phyloP scores from a whole-genome alignment of 192 early-diverging fungal genomes.

The Backusella morwellensis region DNA sequence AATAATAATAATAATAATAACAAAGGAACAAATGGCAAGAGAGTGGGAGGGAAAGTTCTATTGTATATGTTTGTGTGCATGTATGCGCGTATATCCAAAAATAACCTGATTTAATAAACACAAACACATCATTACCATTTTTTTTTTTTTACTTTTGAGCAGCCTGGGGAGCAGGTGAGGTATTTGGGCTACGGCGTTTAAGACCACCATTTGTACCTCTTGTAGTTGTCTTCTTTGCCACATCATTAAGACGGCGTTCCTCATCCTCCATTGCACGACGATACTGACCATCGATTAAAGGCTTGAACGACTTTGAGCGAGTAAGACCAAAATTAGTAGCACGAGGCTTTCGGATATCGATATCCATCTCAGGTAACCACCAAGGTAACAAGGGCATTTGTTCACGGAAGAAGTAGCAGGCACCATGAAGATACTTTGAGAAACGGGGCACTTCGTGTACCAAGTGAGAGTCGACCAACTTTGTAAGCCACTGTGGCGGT shows the following conservation, averaged over 20 bases:
- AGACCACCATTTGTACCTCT: neutral
- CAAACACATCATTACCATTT: neutral
- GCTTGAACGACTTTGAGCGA: slow-evolving; percentile 37
- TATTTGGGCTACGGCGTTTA: neutral
- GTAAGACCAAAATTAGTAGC: slow-evolving; percentile 35
- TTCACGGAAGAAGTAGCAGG: slow-evolving; percentile 45
- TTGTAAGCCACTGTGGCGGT: slow-evolving; percentile 41
- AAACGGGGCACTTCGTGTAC: slow-evolving; percentile 51
- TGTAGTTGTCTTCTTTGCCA: slow-evolving; percentile 40
- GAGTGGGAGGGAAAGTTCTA: neutral
- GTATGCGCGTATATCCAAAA: neutral
- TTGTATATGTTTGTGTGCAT: neutral
- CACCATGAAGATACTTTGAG: slow-evolving; percentile 48
- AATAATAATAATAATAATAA: neutral
- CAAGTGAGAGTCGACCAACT: slow-evolving; percentile 38
- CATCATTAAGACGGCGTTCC: slow-evolving; percentile 22
- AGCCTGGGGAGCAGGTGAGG: neutral
- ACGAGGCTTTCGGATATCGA: slow-evolving; percentile 50
- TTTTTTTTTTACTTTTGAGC: neutral
- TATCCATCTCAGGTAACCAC: slow-evolving; percentile 53
- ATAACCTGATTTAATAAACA: neutral
- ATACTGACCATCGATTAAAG: slow-evolving; percentile 35
- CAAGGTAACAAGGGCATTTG: slow-evolving; percentile 46
- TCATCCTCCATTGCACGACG: slow-evolving; percentile 31
- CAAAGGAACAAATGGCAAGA: neutral